Evolutionary conservation across 2,329 filamentous ascomycete genomes (phyloP).

Genomic region (Aspergillus texensis): DNA sequence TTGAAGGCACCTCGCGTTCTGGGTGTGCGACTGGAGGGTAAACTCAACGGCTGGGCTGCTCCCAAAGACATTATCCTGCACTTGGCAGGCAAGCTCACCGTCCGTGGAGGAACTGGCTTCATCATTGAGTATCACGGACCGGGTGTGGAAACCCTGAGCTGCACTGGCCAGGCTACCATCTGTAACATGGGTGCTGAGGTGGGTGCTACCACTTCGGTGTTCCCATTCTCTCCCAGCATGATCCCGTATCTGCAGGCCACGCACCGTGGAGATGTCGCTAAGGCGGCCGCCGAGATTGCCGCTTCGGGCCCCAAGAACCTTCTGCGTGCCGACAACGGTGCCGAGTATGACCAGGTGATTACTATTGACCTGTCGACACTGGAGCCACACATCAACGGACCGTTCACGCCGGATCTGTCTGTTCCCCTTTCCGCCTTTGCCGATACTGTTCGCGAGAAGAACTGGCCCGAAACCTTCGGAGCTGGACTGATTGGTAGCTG

Average conservation of each 20-base stretch:
- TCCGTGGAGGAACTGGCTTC: conserved; percentile 89
- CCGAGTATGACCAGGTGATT: conserved; percentile 87
- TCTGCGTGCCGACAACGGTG: conserved; percentile 76
- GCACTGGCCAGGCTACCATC: conserved; percentile 89
- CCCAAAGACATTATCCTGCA: conserved; percentile 95
- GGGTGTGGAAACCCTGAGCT: conserved; percentile 84
- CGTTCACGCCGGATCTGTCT: conserved; percentile 93
- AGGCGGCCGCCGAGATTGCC: conserved; percentile 66
- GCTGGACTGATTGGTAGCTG: conserved; percentile 96
- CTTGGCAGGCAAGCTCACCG: conserved; percentile 85
- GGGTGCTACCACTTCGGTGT: conserved; percentile 91
- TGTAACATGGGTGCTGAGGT: conserved; percentile 90
- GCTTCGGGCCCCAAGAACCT: conserved; percentile 62
- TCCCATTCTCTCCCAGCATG: conserved; percentile 86
- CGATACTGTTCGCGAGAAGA: conserved; percentile 76
- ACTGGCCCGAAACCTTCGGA: conserved; percentile 89
- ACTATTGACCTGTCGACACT: conserved; percentile 86
- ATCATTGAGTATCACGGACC: conserved; percentile 94
- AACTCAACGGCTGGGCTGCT: conserved; percentile 85
- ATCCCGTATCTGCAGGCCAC: conserved; percentile 85
- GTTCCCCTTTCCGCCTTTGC: conserved; percentile 91
- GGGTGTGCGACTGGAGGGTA: conserved; percentile 80
- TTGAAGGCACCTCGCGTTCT: conserved; percentile 90
- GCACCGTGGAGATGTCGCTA: conserved; percentile 71
- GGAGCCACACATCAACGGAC: conserved; percentile 96